These are phyloP conservation scores for Talaromyces sp. DNA, from an alignment of 2,329 filamentous ascomycete species.

Conservation along the genomic window DNA sequence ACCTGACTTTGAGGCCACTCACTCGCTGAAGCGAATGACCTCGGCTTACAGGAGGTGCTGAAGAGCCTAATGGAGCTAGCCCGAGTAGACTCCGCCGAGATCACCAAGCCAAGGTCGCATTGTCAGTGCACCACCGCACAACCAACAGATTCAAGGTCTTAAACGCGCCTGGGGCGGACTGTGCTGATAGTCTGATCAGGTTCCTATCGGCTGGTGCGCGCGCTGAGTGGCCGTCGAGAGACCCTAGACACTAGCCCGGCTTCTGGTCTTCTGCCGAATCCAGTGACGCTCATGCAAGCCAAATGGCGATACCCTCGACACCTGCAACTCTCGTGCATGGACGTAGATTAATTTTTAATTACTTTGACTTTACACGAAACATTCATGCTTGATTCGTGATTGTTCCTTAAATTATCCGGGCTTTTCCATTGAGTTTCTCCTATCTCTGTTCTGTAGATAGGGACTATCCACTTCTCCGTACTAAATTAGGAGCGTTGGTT, in stretches of 20 bases:
- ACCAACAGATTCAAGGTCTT: not conserved
- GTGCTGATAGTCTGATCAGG: not conserved
- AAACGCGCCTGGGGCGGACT: not conserved
- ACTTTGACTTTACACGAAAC: not conserved
- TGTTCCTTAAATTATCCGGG: not conserved
- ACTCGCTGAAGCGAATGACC: not conserved
- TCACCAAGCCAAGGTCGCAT: not conserved
- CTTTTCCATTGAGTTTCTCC: not conserved
- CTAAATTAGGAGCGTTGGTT: not conserved
- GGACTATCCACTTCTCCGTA: slow-evolving; percentile 3
- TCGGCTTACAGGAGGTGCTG: not conserved
- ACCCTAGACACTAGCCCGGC: not conserved
- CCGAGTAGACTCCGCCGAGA: not conserved
- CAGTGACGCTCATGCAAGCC: not conserved
- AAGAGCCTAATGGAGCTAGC: not conserved
- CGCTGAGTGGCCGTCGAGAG: not conserved
- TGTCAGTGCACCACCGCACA: not conserved
- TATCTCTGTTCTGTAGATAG: not conserved
- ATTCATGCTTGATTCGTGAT: not conserved
- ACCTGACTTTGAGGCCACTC: no score
- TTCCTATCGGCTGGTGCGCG: not conserved
- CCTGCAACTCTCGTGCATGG: not conserved
- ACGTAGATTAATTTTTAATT: not conserved
- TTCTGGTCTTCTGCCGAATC: not conserved
- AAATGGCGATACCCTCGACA: not conserved